Conservation (phyloP, 495 filamentous ascomycete species). For the Daldinia vernicosa region DNA sequence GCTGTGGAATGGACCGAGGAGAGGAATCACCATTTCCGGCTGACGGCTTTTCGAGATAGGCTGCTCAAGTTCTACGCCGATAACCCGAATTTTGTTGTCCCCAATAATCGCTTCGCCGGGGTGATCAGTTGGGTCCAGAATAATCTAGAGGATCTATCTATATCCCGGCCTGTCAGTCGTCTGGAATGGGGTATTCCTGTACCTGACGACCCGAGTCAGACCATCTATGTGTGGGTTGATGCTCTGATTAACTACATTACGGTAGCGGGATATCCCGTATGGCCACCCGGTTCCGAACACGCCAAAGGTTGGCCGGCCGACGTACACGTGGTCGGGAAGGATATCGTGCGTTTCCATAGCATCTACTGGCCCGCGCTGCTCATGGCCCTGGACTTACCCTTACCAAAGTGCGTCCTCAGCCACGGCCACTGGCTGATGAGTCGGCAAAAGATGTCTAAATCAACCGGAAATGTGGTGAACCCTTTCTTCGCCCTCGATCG, state of each 20-base stretch:
- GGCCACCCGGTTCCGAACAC: slow-evolving; percentile 64
- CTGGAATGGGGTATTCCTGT: slow-evolving; percentile 91
- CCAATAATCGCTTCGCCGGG: slow-evolving; percentile 69
- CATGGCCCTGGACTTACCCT: slow-evolving; percentile 82
- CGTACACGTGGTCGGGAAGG: slow-evolving; percentile 92
- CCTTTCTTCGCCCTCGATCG: slow-evolving; percentile 91
- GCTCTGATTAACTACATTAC: slow-evolving; percentile 94
- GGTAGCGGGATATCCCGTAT: slow-evolving; percentile 81
- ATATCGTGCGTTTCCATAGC: slow-evolving; percentile 94
- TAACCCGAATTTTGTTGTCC: slow-evolving; percentile 76
- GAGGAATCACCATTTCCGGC: slow-evolving; percentile 91
- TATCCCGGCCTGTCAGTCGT: slow-evolving; percentile 82
- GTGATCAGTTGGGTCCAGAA: slow-evolving; percentile 73
- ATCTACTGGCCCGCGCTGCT: slow-evolving; percentile 98
- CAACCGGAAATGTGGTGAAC: slow-evolving; percentile 92
- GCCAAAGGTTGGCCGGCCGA: slow-evolving; percentile 86
- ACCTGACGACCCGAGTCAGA: slow-evolving; percentile 83
- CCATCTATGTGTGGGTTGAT: slow-evolving; percentile 98
- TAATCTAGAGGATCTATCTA: slow-evolving; percentile 83
- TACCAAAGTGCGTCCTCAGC: slow-evolving; percentile 83
- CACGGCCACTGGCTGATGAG: slow-evolving; percentile 97
- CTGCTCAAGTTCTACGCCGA: slow-evolving; percentile 80
- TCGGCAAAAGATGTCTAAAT: slow-evolving; percentile 93
- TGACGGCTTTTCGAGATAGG: slow-evolving; percentile 78
- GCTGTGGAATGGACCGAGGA: slow-evolving; percentile 97